phyloP scores from a whole-genome alignment of 768 basidiomycete genomes.

The Mrakia blollopis region DNA sequence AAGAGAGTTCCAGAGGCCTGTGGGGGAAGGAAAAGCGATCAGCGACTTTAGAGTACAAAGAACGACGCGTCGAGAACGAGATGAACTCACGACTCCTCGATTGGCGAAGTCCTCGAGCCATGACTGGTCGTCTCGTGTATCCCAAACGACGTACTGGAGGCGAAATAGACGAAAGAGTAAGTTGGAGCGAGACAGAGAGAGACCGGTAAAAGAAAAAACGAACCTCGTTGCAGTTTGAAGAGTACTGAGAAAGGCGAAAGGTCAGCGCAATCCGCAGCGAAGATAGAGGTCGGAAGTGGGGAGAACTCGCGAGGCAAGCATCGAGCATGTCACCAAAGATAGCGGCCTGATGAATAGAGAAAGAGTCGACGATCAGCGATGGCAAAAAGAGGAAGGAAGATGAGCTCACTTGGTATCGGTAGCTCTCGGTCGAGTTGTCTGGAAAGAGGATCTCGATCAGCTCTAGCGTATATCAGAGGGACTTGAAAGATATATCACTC shows the following conservation, averaged over 20 bases:
- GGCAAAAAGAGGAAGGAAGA: background rate
- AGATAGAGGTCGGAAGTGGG: background rate
- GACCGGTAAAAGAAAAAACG: background rate
- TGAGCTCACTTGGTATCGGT: slow-evolving; percentile 8
- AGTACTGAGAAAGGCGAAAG: background rate
- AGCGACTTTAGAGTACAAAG: too few species aligned
- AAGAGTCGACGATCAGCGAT: background rate
- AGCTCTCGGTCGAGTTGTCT: slow-evolving; percentile 24
- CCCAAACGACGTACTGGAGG: slow-evolving; percentile 28
- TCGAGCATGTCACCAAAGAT: slow-evolving; percentile 26
- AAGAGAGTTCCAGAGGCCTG: background rate
- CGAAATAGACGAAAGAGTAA: background rate
- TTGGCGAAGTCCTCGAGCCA: slow-evolving; percentile 24
- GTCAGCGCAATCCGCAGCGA: background rate
- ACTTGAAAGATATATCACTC: background rate
- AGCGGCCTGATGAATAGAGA: slow-evolving; percentile 16
- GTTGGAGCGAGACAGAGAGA: background rate
- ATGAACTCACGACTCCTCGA: background rate
- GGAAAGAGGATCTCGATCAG: background rate
- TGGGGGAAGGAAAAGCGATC: too few species aligned
- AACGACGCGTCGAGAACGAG: background rate
- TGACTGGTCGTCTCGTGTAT: slow-evolving; percentile 28
- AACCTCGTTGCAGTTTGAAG: slow-evolving; percentile 31
- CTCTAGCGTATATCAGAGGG: background rate
- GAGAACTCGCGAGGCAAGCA: slow-evolving; percentile 13